Evolutionary conservation across 441 rosid species (phyloP).

Genomic region (Bocquillonia castaneifolia): DNA sequence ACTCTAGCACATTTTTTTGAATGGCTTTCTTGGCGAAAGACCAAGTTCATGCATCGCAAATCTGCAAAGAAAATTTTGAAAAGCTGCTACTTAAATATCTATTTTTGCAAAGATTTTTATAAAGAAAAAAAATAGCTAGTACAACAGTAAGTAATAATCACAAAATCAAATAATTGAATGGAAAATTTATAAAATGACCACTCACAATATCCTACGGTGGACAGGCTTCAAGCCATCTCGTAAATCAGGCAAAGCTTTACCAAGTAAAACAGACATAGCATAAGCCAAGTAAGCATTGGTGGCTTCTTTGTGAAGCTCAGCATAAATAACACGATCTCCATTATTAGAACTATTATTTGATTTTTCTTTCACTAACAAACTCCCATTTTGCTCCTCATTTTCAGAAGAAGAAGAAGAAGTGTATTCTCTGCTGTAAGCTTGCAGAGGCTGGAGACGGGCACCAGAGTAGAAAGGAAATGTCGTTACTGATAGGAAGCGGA

Average conservation of each 20-base stretch:
- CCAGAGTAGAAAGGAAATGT: background rate
- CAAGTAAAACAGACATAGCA: conserved; percentile 87
- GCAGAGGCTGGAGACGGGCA: background rate
- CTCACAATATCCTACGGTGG: conserved; percentile 82
- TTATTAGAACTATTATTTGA: conserved; percentile 30
- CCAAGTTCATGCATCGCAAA: conserved; percentile 95
- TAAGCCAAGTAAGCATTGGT: conserved; percentile 83
- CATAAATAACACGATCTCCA: conserved; percentile 46
- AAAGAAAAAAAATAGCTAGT: too few relatives aligned
- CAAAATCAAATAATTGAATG: too few relatives aligned
- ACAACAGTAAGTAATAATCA: too few relatives aligned
- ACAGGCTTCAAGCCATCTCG: conserved; percentile 93
- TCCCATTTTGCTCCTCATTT: conserved; percentile 30
- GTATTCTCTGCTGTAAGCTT: conserved; percentile 3
- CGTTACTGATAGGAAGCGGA: conserved; percentile 15
- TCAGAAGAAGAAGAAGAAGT: background rate
- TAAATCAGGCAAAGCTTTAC: conserved; percentile 88
- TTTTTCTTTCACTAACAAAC: conserved; percentile 32
- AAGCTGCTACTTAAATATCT: background rate
- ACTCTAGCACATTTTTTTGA: conserved; percentile 98
- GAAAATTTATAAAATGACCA: conserved; percentile 4
- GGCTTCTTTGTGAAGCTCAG: conserved; percentile 91
- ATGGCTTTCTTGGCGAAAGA: conserved; percentile 80
- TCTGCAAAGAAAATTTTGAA: conserved; percentile 37
- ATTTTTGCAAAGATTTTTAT: background rate